A percentile compares a stretch with the other conserved stretches of the same genome.
These are phyloP conservation scores for Carex arenaria DNA, from an alignment of 202 grass and related monocot genomes.

Conservation along the genomic window DNA sequence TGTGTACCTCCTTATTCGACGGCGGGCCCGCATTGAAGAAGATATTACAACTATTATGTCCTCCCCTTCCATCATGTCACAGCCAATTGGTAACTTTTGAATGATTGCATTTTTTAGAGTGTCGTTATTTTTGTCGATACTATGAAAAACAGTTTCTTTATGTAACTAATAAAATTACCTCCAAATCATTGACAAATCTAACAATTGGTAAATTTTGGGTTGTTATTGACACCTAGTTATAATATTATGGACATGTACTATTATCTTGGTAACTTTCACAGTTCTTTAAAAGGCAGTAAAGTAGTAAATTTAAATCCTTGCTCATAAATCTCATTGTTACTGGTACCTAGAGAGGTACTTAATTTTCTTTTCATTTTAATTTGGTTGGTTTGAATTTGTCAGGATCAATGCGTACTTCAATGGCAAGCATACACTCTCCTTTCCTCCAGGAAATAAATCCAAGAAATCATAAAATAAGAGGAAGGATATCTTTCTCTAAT, in stretches of 20 bases:
- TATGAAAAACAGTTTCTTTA: slow-evolving; percentile 19
- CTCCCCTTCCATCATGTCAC: slow-evolving; percentile 18
- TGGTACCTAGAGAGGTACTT: not conserved
- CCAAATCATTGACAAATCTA: not conserved
- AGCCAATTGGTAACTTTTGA: slow-evolving; percentile 11
- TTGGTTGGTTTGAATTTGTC: not conserved
- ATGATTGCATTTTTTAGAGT: not conserved
- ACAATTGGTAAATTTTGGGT: not conserved
- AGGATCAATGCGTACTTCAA: slow-evolving; percentile 22
- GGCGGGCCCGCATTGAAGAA: slow-evolving; percentile 14
- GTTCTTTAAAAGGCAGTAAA: not conserved
- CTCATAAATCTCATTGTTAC: not conserved
- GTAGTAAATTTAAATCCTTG: not conserved
- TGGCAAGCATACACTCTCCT: slow-evolving; percentile 35
- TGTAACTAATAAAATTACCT: not conserved
- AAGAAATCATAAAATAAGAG: slow-evolving; percentile 34
- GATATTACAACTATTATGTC: slow-evolving; percentile 15
- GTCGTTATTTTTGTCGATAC: slow-evolving; percentile 17
- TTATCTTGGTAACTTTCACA: not conserved
- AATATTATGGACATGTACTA: not conserved
- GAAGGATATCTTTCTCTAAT: slow-evolving; percentile 59
- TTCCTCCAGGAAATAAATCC: slow-evolving; percentile 42
- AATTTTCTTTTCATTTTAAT: not conserved
- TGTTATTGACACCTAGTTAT: not conserved
- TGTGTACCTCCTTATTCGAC: slow-evolving; percentile 15